Evolutionary conservation across 768 basidiomycete species (phyloP), one percentile per base, ranked within the genome.

Genomic region (Suillus occidentalis): DNA sequence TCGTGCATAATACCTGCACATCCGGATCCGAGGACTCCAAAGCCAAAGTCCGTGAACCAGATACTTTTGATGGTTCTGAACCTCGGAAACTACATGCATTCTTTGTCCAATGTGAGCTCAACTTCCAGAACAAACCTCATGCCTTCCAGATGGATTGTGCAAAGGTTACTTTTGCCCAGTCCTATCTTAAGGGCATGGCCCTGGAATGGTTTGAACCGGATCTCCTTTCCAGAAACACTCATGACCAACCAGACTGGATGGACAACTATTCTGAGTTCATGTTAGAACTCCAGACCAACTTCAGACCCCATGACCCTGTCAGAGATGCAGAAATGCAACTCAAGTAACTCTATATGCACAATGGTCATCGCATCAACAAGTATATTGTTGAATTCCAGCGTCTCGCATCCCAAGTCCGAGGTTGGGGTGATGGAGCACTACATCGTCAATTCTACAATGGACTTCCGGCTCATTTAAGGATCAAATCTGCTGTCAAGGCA

Each of bases 1-100:
- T 22, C 6, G 12, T 22, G 0, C n/a, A 0, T 2, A 22, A 7
- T 6, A 4, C 6, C 14, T 6, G 6, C 0, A 20, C 18, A 2
- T 13, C n/a, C 47, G 14, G 2, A 3, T 6, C 16, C 5, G 14
- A 42, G 6, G 13, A 42, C 16, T 13, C 47, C 12, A 47, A n/a
- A 47, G 45, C 5, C 45, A 47, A 47, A 12, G n/a, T 47, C n/a
- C 4, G 4, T 0, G 45, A 47, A 12, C 45, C n/a, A 0, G 45
- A 47, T 12, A 47, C 45, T 4, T 47, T 47, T 22, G n/a, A 49
- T 22, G 22, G 22, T n/a, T n/a, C 45, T 4, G 10, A 47, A 1
- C 20, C 43, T 4, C 4, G 3, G 7, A 45, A 45, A 1, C 20
- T 45, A 8, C 8, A 1, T 0, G 20, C 1, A 0, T 45, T 45